phyloP scores from a whole-genome alignment of 371 early-diverging fungal genomes.

The Zychaea mexicana region DNA sequence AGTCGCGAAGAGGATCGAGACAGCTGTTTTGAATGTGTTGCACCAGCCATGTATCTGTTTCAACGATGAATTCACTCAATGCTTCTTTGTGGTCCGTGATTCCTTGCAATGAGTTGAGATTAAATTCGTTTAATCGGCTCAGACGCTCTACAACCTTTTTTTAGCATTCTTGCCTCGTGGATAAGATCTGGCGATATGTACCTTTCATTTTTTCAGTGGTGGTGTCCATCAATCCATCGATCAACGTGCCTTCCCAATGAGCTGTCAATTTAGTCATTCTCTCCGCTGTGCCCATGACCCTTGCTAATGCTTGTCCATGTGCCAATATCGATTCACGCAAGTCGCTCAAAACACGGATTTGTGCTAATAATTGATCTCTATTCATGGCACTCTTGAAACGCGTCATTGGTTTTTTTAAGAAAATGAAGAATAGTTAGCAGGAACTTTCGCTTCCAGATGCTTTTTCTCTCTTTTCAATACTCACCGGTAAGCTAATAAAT shows the following conservation, averaged over 20 bases:
- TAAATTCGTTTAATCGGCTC: constrained; percentile 19
- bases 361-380: constrained; percentile 11
- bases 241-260: constrained; percentile 33
- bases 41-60: constrained; percentile 42
- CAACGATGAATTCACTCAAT: constrained; percentile 31
- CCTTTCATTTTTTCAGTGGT: constrained; percentile 25
- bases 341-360: constrained; percentile 17
- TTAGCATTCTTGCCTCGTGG: not conserved
- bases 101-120: constrained; percentile 16
- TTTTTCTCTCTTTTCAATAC: not conserved
- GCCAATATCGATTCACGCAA: constrained; percentile 10
- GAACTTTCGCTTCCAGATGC: no score
- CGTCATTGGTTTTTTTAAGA: not conserved
- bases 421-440: not conserved
- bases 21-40: constrained; percentile 11
- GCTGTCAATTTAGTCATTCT: constrained; percentile 19
- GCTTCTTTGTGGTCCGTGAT: constrained; percentile 5
- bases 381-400: constrained; percentile 1
- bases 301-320: constrained; percentile 15
- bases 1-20: constrained; percentile 9
- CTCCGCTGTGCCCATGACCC: constrained; percentile 17
- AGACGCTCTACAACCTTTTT: not conserved
- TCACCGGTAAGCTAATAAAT: constrained; percentile 24
- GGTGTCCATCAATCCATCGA: constrained; percentile 20
- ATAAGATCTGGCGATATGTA: not conserved